Evolutionary conservation across 1,284 basidiomycete species (phyloP).

Genomic region (Mrakiaceae sp.): DNA sequence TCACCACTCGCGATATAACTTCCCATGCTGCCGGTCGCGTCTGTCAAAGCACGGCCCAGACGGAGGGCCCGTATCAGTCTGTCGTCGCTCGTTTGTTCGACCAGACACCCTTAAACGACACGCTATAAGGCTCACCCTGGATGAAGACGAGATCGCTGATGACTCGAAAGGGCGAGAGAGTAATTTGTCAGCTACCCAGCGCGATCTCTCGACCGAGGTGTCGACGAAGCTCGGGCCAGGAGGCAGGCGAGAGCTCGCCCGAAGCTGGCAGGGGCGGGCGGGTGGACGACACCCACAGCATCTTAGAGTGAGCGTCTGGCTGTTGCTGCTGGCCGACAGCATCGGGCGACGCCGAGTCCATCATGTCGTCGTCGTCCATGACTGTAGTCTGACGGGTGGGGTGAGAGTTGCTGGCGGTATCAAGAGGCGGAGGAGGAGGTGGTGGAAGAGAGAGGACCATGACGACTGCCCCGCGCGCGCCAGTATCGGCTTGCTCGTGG

Average conservation of each 20-base stretch:
- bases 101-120: too few species aligned
- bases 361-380: constrained; percentile 8
- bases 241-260: too few species aligned
- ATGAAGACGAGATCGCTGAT: constrained; percentile 12
- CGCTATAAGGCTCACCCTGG: neutral
- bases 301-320: neutral
- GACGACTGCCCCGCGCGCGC: too few species aligned
- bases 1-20: neutral
- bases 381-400: neutral
- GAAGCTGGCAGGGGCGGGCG: neutral
- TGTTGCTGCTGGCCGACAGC: too few species aligned
- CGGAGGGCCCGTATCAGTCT: too few species aligned
- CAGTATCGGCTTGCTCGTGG: too few species aligned
- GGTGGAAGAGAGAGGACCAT: neutral
- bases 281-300: neutral
- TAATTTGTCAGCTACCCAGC: too few species aligned
- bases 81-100: too few species aligned
- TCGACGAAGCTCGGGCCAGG: too few species aligned
- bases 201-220: too few species aligned
- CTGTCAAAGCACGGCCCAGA: too few species aligned
- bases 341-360: neutral
- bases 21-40: constrained; percentile 7
- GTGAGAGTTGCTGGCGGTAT: too few species aligned
- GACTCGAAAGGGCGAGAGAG: neutral
- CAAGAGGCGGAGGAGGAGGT: neutral